Evolutionary conservation across 306 rosid genomes (phyloP), one percentile per base, ranked within the genome.

Genomic region (Ceratonia siliqua): DNA sequence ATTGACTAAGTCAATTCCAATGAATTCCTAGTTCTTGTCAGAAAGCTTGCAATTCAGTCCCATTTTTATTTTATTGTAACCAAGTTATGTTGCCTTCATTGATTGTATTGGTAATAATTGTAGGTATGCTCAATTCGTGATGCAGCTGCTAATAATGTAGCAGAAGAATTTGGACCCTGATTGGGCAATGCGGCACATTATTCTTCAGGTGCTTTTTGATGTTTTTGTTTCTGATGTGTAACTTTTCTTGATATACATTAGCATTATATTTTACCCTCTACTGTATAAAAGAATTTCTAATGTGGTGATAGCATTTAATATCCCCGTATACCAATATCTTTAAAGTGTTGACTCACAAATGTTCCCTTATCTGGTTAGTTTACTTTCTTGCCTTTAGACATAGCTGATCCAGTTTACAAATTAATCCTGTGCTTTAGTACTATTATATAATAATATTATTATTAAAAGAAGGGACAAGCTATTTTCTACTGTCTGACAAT

Each of bases 111-210:
- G 57, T 69, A 18, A 33, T 73, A 76, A 50, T 72, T 74, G 83
- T 80, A 94, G 99, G 99, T 94, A 46, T 89, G 86, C 86, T 88
- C 97, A 21, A 92, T 94, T 77, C 99, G 97, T 67, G 99, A 94
- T 78, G 99, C 99, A 28, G 99, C 95, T 27, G 96, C 97, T 46
- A 90, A 90, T 69, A 94, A 94, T 30, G 84, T 94, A 45, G 97
- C 97, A 36, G 97, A 94, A 85, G 99, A 94, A 73, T 92, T 94
- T 86, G 97, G 99, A 81, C 95, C n/a, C 99, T 38, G 96, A 94
- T 35, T 94, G 99, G 99, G 97, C 99, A 75, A 90, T 94, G 97
- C 93, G 87, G 81, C 97, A 92, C 70, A 94, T 94, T 66, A 75
- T 94, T 73, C 97, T 96, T 15, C 96, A 94, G 95, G 96, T 91